Evolutionary conservation across 306 rosid species (phyloP).

Genomic region (Prunus salicina): DNA sequence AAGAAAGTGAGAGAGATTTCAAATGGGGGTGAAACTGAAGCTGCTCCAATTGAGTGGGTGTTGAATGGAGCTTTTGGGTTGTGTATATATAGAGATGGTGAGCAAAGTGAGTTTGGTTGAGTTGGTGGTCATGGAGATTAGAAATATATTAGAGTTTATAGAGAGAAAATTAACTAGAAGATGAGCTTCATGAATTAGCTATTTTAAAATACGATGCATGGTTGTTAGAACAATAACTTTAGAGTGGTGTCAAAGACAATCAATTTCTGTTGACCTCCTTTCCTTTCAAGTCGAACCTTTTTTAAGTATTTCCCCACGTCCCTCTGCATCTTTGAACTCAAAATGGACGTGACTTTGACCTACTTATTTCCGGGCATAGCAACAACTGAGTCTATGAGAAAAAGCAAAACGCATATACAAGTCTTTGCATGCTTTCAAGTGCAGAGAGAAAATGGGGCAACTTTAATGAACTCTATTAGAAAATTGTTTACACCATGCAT

Average conservation of each 20-base stretch:
- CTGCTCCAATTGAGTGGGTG: background rate
- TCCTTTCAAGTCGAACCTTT: constrained; percentile 42
- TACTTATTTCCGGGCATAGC: background rate
- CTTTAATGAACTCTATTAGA: background rate
- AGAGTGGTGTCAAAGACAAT: constrained; percentile 68
- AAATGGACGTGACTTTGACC: constrained; percentile 18
- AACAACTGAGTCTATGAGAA: background rate
- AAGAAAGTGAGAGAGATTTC: background rate
- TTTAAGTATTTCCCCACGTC: background rate
- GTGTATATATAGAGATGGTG: constrained; percentile 18
- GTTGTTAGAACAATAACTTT: constrained; percentile 52
- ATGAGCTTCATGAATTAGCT: background rate
- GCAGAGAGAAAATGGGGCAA: background rate
- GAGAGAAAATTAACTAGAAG: background rate
- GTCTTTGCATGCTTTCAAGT: background rate
- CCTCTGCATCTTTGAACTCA: background rate
- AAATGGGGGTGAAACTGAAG: background rate
- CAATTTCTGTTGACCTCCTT: constrained; percentile 47
- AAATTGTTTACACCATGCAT: background rate
- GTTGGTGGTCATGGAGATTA: constrained; percentile 15
- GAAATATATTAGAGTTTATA: constrained; percentile 15
- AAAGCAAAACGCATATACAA: background rate
- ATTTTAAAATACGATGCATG: constrained; percentile 8
- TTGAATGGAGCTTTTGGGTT: background rate
- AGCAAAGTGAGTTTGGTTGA: constrained; percentile 15